phyloP scores from a whole-genome alignment of 352 stramenopile species.

The Globisporangium paroecandrum region DNA sequence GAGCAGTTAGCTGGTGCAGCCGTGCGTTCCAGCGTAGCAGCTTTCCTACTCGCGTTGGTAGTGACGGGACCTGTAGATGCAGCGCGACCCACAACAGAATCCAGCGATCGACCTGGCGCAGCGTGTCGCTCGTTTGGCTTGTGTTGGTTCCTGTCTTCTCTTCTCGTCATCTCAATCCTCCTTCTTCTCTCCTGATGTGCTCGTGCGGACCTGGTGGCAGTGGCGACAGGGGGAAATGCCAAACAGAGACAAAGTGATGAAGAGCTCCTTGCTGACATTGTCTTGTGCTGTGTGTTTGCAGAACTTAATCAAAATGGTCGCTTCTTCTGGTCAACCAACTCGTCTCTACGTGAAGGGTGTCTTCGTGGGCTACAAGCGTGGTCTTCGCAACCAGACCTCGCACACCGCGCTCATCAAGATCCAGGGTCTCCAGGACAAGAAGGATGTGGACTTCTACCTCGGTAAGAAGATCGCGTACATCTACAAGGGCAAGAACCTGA shows the following conservation, averaged over 20 bases:
- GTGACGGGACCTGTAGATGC: background rate
- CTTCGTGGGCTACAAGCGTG: slow-evolving; percentile 99
- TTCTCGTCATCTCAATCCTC: background rate
- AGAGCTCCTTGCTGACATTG: slow-evolving; percentile 8
- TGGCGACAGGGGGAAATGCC: background rate
- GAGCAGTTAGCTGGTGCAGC: background rate
- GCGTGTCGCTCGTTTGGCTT: background rate
- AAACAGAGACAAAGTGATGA: background rate
- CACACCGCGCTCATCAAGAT: slow-evolving; percentile 99
- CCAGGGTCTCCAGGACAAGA: slow-evolving; percentile 97
- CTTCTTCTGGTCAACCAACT: slow-evolving; percentile 89
- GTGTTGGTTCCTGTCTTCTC: background rate
- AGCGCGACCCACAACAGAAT: background rate
- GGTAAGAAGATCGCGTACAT: slow-evolving; percentile 99
- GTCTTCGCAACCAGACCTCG: slow-evolving; percentile 96
- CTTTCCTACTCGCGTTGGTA: background rate
- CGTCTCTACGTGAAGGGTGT: slow-evolving; percentile 98
- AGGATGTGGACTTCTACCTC: slow-evolving; percentile 99
- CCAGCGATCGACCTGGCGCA: background rate
- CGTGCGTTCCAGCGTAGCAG: background rate
- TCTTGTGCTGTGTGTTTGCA: slow-evolving; percentile 25
- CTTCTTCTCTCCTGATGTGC: background rate
- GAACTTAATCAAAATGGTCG: slow-evolving; percentile 88
- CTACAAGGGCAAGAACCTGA: slow-evolving; percentile 96
- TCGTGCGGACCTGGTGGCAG: background rate